phyloP scores from a whole-genome alignment of 441 rosid species.

The Syzygium syzygioides region DNA sequence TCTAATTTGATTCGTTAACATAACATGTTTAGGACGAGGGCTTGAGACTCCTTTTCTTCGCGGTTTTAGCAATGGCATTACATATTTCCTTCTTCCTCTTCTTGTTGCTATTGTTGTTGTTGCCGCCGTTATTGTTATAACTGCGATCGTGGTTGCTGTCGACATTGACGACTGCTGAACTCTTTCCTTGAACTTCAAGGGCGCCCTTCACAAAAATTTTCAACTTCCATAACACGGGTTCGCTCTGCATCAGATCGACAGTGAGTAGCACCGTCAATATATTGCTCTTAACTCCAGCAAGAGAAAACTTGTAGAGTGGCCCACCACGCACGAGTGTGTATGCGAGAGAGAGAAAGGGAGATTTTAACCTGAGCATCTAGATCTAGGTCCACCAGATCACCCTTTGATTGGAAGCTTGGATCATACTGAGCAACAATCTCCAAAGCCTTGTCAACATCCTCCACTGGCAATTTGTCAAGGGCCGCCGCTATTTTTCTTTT shows the following conservation, averaged over 20 bases:
- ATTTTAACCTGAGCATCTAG: constrained; percentile 72
- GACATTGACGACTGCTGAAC: constrained; percentile 25
- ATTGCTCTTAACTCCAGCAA: neutral
- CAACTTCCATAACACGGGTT: constrained; percentile 80
- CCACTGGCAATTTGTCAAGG: constrained; percentile 57
- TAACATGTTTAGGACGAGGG: neutral
- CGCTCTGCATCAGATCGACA: constrained; percentile 35
- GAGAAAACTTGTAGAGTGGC: neutral
- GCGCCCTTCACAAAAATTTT: constrained; percentile 78
- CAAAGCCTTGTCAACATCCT: constrained; percentile 71
- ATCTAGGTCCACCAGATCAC: constrained; percentile 79
- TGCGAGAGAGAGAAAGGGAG: neutral
- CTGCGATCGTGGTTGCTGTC: constrained; percentile 6
- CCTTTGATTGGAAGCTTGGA: constrained; percentile 66
- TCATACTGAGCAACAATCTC: constrained; percentile 83
- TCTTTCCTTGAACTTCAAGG: constrained; percentile 50
- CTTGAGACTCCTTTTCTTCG: constrained; percentile 46
- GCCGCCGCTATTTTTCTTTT: constrained; percentile 66
- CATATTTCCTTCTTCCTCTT: constrained; percentile 60
- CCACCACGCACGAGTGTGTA: fast-evolving
- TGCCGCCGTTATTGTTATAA: constrained; percentile 19
- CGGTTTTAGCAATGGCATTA: constrained; percentile 39
- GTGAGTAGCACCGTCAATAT: neutral
- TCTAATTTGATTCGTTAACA: neutral
- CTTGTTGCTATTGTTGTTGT: constrained; percentile 33